These are phyloP conservation scores for Colletotrichum eleusines DNA, from an alignment of 2,329 filamentous ascomycete genomes.

Conservation along the genomic window DNA sequence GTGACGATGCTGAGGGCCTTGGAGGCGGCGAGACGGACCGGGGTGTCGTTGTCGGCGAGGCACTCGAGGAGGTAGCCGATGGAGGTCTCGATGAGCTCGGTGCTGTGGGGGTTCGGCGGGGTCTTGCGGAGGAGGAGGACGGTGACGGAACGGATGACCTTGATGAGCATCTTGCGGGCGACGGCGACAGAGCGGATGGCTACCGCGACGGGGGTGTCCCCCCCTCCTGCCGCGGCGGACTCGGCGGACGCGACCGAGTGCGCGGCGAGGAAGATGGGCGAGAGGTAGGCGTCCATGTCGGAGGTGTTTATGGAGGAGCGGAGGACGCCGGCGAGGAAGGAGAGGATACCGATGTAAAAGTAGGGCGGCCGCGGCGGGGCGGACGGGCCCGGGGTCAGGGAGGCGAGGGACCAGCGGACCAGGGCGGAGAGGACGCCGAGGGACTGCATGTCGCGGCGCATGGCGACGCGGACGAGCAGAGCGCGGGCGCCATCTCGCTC, in stretches of 20 bases:
- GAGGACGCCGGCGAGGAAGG: conserved; percentile 82
- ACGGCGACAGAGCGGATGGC: conserved; percentile 78
- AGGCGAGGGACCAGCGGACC: conserved; percentile 76
- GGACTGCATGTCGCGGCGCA: conserved; percentile 88
- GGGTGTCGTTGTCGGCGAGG: conserved; percentile 88
- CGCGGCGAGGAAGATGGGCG: conserved; percentile 73
- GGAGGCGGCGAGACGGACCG: conserved; percentile 89
- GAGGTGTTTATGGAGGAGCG: conserved; percentile 77
- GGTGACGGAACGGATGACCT: conserved; percentile 82
- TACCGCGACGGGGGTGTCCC: conserved; percentile 60
- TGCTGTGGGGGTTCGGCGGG: conserved; percentile 53
- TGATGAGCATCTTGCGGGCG: conserved; percentile 85
- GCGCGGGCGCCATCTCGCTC: conserved; percentile 90
- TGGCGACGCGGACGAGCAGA: conserved; percentile 83
- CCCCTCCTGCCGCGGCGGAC: conserved; percentile 30
- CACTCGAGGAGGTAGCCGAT: conserved; percentile 85
- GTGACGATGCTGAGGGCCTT: conserved; percentile 92
- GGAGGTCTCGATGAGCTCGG: conserved; percentile 78
- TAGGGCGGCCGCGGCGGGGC: conserved; percentile 69
- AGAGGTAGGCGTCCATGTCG: conserved; percentile 77
- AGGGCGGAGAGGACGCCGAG: conserved; percentile 77
- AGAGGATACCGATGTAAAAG: conserved; percentile 81
- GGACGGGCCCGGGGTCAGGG: conserved; percentile 62
- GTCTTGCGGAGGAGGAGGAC: conserved; percentile 72
- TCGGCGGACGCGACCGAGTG: conserved; percentile 68